phyloP scores from a whole-genome alignment of 2,329 filamentous ascomycete genomes.

The Colletotrichum spaethianum region DNA sequence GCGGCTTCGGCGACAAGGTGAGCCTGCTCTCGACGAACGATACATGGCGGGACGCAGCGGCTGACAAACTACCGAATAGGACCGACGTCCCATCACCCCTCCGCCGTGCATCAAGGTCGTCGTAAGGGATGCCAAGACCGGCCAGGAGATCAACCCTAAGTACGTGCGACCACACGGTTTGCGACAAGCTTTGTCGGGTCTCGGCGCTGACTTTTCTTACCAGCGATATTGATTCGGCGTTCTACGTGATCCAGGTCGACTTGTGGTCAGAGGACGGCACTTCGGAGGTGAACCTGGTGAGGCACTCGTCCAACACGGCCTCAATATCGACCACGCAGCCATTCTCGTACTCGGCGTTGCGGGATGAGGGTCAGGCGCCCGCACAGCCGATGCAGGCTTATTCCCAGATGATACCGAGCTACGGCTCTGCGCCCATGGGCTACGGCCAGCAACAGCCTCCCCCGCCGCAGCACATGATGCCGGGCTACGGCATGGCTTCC shows the following conservation, averaged over 20 bases:
- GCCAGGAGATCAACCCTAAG: conserved; percentile 88
- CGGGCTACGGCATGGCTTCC: conserved; percentile 28
- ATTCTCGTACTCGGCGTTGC: conserved; percentile 75
- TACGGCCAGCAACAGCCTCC: conserved; percentile 36
- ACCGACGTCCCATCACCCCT: conserved; percentile 94
- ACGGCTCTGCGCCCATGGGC: conserved; percentile 22
- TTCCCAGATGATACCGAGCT: conserved; percentile 26
- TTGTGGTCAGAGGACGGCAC: conserved; percentile 76
- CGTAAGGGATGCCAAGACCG: conserved; percentile 80
- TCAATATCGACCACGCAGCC: conserved; percentile 87
- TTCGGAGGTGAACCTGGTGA: conserved; percentile 76
- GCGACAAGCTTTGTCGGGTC: not conserved
- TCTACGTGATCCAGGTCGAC: conserved; percentile 75
- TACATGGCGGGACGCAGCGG: not conserved
- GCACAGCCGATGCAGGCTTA: conserved; percentile 46
- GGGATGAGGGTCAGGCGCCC: conserved; percentile 17
- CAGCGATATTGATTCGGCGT: conserved; percentile 71
- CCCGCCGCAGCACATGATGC: conserved; percentile 24
- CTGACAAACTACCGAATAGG: conserved; percentile 64
- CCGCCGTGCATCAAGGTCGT: conserved; percentile 91
- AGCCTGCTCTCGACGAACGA: not conserved
- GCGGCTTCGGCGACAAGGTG: conserved; percentile 98
- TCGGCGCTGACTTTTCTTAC: conserved; percentile 46
- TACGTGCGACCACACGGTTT: conserved; percentile 58
- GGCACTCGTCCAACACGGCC: conserved; percentile 75